Evolutionary conservation across 495 filamentous ascomycete species (phyloP).

Genomic region (Penicillium steckii): DNA sequence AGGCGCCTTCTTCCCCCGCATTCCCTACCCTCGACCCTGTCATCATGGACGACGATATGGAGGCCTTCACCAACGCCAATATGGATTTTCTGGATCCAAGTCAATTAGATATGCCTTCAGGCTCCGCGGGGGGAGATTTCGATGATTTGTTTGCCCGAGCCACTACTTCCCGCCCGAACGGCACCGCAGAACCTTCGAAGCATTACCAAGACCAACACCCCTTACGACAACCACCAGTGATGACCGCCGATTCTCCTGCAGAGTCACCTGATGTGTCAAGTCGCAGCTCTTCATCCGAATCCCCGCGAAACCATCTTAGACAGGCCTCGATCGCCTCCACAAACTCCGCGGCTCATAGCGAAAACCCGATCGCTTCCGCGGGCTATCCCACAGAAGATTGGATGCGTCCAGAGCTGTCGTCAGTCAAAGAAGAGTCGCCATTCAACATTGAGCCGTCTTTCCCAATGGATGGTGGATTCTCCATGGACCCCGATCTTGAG

Average conservation of each 20-base stretch:
- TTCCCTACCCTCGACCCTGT: conserved; percentile 45
- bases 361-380: conserved; percentile 34
- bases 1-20: conserved; percentile 39
- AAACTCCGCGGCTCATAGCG: conserved; percentile 41
- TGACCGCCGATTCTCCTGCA: conserved; percentile 41
- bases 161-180: conserved; percentile 29
- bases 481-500: conserved; percentile 46
- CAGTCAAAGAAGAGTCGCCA: conserved; percentile 39
- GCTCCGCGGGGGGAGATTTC: conserved; percentile 42
- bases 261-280: conserved; percentile 46
- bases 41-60: conserved; percentile 49
- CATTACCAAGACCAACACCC: conserved; percentile 34
- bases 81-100: conserved; percentile 45
- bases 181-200: conserved; percentile 30
- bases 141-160: conserved; percentile 42
- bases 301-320: conserved; percentile 41
- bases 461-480: conserved; percentile 29
- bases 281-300: conserved; percentile 45
- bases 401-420: conserved; percentile 39
- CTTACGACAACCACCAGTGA: conserved; percentile 33
- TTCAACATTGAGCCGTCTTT: conserved; percentile 41
- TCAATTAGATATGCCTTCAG: conserved; percentile 35
- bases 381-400: conserved; percentile 40
- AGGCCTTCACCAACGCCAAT: conserved; percentile 39
- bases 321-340: conserved; percentile 41